A percentile compares a stretch with the other conserved stretches of the same genome.
Conservation (phyloP, 768 basidiomycete species). For the Leucocoprinus sp. region DNA sequence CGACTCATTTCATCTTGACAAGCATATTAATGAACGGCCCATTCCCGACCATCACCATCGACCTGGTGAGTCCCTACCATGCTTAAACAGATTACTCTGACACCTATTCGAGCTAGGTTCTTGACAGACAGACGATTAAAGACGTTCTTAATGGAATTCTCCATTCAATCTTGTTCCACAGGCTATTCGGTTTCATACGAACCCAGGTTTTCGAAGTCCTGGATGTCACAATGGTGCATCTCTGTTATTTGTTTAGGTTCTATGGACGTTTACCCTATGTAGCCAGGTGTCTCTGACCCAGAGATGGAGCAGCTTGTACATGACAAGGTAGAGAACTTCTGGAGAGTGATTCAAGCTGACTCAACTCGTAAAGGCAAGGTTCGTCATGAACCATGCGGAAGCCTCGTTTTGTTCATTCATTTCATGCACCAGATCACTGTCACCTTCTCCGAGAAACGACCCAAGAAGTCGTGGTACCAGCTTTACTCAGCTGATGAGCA, state of each 20-base stretch:
- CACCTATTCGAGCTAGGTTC: conserved; percentile 33
- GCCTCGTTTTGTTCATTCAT: neutral
- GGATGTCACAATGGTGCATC: conserved; percentile 71
- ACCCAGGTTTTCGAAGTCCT: conserved; percentile 72
- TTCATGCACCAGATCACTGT: conserved; percentile 45
- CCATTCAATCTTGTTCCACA: conserved; percentile 79
- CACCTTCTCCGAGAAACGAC: conserved; percentile 69
- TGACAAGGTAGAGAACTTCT: conserved; percentile 72
- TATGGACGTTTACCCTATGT: neutral
- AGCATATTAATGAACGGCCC: conserved; percentile 15
- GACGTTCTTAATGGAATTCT: conserved; percentile 71
- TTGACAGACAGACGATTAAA: conserved; percentile 65
- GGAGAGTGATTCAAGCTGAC: conserved; percentile 65
- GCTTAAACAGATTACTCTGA: neutral
- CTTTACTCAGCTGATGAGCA: conserved; percentile 71
- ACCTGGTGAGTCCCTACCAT: conserved; percentile 27
- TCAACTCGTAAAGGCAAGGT: conserved; percentile 66
- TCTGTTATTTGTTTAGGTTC: neutral
- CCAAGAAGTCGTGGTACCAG: conserved; percentile 74
- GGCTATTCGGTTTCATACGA: conserved; percentile 73
- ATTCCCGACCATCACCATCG: conserved; percentile 41
- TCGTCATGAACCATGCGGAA: conserved; percentile 7
- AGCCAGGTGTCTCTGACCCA: conserved; percentile 75
- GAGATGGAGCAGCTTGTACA: conserved; percentile 65
- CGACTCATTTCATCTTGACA: too few species aligned